These are phyloP conservation scores for Beta vulgaris DNA, from an alignment of 148 eudicot species.

Conservation along the genomic window DNA sequence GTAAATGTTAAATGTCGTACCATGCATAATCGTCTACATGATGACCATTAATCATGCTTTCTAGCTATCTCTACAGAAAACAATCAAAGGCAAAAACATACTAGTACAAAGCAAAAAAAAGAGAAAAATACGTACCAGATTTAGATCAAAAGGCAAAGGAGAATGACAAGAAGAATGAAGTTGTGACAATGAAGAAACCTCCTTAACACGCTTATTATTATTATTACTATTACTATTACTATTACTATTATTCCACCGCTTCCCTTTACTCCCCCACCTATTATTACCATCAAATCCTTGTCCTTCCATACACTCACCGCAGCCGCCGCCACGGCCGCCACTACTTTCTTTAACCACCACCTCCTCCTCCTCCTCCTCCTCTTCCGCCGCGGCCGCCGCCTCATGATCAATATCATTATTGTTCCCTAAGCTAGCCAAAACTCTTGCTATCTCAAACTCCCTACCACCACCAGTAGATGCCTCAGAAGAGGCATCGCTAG, in stretches of 20 bases:
- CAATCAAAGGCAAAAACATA: neutral
- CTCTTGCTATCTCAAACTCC: slow-evolving; percentile 54
- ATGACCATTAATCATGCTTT: too few relatives aligned
- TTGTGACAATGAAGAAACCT: slow-evolving; percentile 12
- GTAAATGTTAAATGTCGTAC: too few relatives aligned
- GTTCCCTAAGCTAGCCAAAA: slow-evolving; percentile 35
- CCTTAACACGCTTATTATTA: slow-evolving; percentile 23
- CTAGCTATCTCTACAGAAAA: too few relatives aligned
- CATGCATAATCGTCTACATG: too few relatives aligned
- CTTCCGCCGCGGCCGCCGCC: neutral
- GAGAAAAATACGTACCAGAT: slow-evolving; percentile 26
- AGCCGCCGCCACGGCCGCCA: slow-evolving; percentile 8
- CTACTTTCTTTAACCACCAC: too few relatives aligned
- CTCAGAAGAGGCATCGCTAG: slow-evolving; percentile 1
- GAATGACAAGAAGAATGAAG: slow-evolving; percentile 13
- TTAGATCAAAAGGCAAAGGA: slow-evolving; percentile 41
- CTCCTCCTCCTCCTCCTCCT: neutral
- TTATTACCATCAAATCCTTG: neutral
- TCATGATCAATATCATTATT: neutral
- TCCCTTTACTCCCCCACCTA: slow-evolving; percentile 32
- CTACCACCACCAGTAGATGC: neutral
- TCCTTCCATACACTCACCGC: slow-evolving; percentile 2
- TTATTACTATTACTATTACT: neutral
- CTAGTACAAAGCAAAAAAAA: neutral
- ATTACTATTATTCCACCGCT: slow-evolving; percentile 5